These are phyloP conservation scores for Trypanosoma theileri DNA, from an alignment of 208 protist genomes.

Conservation along the genomic window DNA sequence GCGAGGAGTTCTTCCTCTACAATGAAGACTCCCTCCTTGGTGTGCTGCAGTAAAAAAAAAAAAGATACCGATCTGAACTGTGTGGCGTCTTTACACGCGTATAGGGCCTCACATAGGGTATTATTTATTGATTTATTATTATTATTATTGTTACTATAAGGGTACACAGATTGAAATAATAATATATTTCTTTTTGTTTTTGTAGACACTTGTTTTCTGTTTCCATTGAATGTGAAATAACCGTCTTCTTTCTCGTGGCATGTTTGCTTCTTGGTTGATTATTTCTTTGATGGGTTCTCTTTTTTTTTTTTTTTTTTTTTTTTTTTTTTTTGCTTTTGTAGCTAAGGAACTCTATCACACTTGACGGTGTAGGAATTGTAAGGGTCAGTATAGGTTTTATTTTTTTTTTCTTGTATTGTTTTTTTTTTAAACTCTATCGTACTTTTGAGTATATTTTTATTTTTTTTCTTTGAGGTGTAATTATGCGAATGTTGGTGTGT, in stretches of 20 bases:
- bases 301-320: neutral
- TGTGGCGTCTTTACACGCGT: neutral
- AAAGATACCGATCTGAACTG: no score
- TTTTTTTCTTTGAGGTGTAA: conserved; percentile 1
- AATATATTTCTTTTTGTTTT: conserved; percentile 2
- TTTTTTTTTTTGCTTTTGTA: neutral
- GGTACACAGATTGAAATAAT: neutral
- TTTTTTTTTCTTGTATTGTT: no score
- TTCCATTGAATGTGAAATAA: no score
- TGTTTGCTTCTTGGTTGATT: neutral
- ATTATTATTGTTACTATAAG: conserved; percentile 4
- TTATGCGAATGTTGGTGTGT: no score
- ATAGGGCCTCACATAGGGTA: neutral
- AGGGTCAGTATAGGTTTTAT: no score
- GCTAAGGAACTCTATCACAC: neutral
- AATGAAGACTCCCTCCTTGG: conserved; percentile 87
- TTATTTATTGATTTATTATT: conserved; percentile 16
- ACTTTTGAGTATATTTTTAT: conserved; percentile 19
- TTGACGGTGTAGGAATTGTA: no score
- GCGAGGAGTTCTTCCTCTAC: conserved; percentile 92
- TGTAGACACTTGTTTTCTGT: conserved; percentile 6
- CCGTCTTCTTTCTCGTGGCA: neutral
- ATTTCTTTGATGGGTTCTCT: neutral
- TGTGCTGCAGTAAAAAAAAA: conserved; percentile 53
- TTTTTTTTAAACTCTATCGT: neutral